These are phyloP conservation scores for Pelargonium exstipulatum DNA, from an alignment of 441 rosid genomes.

Conservation along the genomic window DNA sequence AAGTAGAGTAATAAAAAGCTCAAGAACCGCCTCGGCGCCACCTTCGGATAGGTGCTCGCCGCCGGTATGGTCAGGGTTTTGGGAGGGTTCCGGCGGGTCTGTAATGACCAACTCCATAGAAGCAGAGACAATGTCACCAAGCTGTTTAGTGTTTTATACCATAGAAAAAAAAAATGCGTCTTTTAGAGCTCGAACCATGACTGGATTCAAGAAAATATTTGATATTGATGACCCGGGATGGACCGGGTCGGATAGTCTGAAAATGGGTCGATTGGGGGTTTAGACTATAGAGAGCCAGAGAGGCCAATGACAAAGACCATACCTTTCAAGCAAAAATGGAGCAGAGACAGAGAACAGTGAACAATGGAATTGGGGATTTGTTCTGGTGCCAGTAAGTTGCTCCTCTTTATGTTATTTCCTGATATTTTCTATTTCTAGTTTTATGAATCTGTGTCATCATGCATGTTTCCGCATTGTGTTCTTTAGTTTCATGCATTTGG, in stretches of 20 bases:
- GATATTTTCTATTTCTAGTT: not conserved
- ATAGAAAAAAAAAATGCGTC: not conserved
- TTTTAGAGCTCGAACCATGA: not conserved
- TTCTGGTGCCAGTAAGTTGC: not conserved
- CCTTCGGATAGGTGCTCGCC: too few relatives aligned
- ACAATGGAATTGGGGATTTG: not conserved
- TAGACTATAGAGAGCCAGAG: not conserved
- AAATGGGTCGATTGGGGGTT: not conserved
- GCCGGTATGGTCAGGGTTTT: conserved; percentile 1
- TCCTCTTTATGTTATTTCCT: not conserved
- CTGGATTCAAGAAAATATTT: not conserved
- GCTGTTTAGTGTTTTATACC: too few relatives aligned
- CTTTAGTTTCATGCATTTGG: conserved; percentile 3
- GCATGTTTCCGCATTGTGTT: not conserved
- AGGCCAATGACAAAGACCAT: conserved; percentile 3
- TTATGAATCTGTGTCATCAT: not conserved
- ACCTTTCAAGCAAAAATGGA: conserved; percentile 7
- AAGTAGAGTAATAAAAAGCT: conserved; percentile 16
- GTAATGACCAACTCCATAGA: not conserved
- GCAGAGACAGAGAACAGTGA: not conserved
- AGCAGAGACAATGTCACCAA: not conserved
- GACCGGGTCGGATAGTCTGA: not conserved
- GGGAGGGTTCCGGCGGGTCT: not conserved
- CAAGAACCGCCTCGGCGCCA: conserved; percentile 45
- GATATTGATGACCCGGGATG: not conserved